Percentiles rank a stretch among this genome's conserved stretches.
Conservation (phyloP, 192 early-diverging fungal genomes). For the Coemansia sp. region DNA sequence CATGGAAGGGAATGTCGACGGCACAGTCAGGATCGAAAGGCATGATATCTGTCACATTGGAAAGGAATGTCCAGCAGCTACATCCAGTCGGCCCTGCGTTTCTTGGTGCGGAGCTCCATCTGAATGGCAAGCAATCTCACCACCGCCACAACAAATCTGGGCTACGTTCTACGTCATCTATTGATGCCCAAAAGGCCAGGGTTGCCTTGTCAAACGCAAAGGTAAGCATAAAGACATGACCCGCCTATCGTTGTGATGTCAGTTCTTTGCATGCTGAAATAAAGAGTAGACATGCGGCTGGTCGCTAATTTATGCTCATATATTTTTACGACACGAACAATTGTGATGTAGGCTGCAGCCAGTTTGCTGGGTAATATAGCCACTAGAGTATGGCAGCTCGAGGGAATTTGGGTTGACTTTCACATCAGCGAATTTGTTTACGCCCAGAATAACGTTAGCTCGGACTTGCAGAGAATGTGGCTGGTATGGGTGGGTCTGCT, state of each 20-base stretch:
- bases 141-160: constrained; percentile 1
- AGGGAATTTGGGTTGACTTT: constrained; percentile 34
- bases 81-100: constrained; percentile 28
- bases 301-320: not conserved
- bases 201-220: constrained; percentile 14
- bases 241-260: no score
- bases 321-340: not conserved
- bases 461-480: constrained; percentile 35
- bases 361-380: constrained; percentile 24
- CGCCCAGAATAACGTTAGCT: constrained; percentile 12
- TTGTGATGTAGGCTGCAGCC: constrained; percentile 26
- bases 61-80: not conserved
- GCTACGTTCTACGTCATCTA: not conserved
- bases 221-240: constrained; percentile 8
- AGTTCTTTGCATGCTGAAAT: not conserved
- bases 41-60: constrained; percentile 19
- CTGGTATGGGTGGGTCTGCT: constrained; percentile 38
- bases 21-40: constrained; percentile 2
- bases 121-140: constrained; percentile 3
- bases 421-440: constrained; percentile 40
- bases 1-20: not conserved
- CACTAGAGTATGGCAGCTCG: constrained; percentile 27
- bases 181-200: constrained; percentile 18
- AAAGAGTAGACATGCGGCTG: no score
- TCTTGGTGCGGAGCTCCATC: not conserved